These are phyloP conservation scores for Metschnikowia similis DNA, from an alignment of 805 yeast genomes.

Conservation along the genomic window DNA sequence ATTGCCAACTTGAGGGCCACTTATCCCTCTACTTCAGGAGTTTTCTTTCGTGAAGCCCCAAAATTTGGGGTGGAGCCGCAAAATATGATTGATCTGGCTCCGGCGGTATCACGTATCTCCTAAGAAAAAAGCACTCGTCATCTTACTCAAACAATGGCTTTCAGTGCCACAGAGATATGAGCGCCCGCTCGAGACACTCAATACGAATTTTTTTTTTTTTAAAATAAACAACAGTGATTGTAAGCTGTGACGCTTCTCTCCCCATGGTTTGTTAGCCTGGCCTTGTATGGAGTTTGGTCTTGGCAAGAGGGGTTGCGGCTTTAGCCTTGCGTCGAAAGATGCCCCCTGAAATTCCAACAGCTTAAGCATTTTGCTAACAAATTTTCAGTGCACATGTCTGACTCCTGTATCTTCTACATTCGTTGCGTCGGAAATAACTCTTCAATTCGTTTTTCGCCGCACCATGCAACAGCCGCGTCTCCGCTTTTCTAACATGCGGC, in stretches of 20 bases:
- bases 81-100: background rate
- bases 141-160: background rate
- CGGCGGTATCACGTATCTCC: background rate
- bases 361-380: background rate
- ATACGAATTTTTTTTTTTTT: background rate
- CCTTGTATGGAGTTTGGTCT: background rate
- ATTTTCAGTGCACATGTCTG: background rate
- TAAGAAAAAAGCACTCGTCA: background rate
- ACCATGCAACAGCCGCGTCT: conserved; percentile 1
- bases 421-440: background rate
- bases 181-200: background rate
- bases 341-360: background rate
- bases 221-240: background rate
- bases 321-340: background rate
- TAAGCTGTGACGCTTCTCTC: background rate
- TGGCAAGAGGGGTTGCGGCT: background rate
- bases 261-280: background rate
- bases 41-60: background rate
- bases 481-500: background rate
- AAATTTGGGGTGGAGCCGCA: background rate
- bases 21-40: background rate
- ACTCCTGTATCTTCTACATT: background rate
- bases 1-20: background rate
- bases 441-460: background rate
- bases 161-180: background rate